phyloP scores from a whole-genome alignment of 352 stramenopile species.

The Phytophthora ohioensis region DNA sequence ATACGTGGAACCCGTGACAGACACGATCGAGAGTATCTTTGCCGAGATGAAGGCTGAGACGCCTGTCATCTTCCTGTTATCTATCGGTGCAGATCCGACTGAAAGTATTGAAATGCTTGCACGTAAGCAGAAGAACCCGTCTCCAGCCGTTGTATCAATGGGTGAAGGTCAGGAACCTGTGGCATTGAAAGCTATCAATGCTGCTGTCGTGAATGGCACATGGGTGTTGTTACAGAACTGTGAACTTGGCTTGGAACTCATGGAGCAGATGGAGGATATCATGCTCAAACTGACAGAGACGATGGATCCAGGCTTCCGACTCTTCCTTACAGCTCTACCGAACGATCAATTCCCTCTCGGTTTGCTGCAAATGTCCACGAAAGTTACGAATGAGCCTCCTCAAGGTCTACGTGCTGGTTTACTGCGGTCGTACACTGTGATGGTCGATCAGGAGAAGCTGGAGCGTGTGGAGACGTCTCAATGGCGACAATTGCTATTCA shows the following conservation, averaged over 20 bases:
- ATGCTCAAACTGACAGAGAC: slow-evolving; percentile 95
- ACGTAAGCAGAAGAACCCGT: slow-evolving; percentile 97
- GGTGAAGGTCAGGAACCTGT: slow-evolving; percentile 98
- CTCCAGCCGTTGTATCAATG: slow-evolving; percentile 97
- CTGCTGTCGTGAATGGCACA: slow-evolving; percentile 96
- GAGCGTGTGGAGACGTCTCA: slow-evolving; percentile 96
- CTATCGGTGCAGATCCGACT: slow-evolving; percentile 97
- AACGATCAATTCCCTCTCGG: slow-evolving; percentile 97
- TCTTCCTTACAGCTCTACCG: slow-evolving; percentile 98
- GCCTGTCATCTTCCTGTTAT: slow-evolving; percentile 98
- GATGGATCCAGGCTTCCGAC: slow-evolving; percentile 96
- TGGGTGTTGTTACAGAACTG: slow-evolving; percentile 99
- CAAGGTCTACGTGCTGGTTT: slow-evolving; percentile 95
- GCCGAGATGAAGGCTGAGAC: slow-evolving; percentile 96
- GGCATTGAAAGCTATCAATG: slow-evolving; percentile 97
- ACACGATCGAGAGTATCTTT: slow-evolving; percentile 99
- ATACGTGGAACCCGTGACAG: slow-evolving; percentile 98
- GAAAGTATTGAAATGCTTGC: slow-evolving; percentile 98
- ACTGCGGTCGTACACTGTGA: slow-evolving; percentile 97
- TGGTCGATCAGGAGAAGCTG: slow-evolving; percentile 99
- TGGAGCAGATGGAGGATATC: slow-evolving; percentile 99
- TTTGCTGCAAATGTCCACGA: slow-evolving; percentile 99
- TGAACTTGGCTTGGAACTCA: slow-evolving; percentile 97
- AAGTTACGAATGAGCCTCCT: slow-evolving; percentile 98
- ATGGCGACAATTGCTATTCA: slow-evolving; percentile 97